A percentile compares a stretch with the other conserved stretches of the same genome.
Conservation (phyloP, 2,329 filamentous ascomycete genomes). For the Colletotrichum musae region DNA sequence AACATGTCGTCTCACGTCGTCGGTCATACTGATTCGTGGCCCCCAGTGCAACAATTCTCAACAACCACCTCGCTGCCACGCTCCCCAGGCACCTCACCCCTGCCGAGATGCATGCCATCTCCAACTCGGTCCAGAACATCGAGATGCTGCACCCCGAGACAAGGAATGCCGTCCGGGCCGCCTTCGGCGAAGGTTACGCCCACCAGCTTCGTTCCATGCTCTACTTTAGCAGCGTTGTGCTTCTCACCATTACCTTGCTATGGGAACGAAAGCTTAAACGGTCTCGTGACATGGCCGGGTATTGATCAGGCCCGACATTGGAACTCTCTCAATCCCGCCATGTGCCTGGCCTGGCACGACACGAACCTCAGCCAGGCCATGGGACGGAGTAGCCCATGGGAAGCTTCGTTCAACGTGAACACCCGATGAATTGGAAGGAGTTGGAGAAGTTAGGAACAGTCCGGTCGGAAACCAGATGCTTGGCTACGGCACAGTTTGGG, state of each 20-base stretch:
- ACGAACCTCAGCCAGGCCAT: constrained; percentile 16
- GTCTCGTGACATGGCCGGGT: constrained; percentile 16
- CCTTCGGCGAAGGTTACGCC: constrained; percentile 26
- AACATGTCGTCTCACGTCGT: constrained; percentile 21
- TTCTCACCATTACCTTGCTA: constrained; percentile 20
- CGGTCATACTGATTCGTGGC: not conserved
- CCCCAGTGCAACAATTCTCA: constrained; percentile 11
- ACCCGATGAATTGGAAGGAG: constrained; percentile 1
- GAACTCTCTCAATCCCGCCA: not conserved
- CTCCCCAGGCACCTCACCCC: constrained; percentile 5
- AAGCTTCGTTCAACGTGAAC: constrained; percentile 30
- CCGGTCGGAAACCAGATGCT: constrained; percentile 19
- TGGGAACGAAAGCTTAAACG: constrained; percentile 20
- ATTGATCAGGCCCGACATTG: constrained; percentile 1
- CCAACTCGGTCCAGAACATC: constrained; percentile 6
- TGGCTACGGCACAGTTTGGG: constrained; percentile 2
- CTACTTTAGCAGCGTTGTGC: constrained; percentile 11
- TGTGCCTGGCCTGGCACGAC: constrained; percentile 2
- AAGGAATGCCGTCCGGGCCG: constrained; percentile 5
- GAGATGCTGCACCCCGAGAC: constrained; percentile 6
- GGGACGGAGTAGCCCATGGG: constrained; percentile 27
- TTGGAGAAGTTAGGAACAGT: constrained; percentile 16
- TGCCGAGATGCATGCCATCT: constrained; percentile 3
- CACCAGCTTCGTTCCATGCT: constrained; percentile 21
- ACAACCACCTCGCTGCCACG: constrained; percentile 16